Percentiles rank a stretch among this genome's conserved stretches.
These are phyloP conservation scores for Camelina sativa DNA, from an alignment of 345 rosid species.

Conservation along the genomic window DNA sequence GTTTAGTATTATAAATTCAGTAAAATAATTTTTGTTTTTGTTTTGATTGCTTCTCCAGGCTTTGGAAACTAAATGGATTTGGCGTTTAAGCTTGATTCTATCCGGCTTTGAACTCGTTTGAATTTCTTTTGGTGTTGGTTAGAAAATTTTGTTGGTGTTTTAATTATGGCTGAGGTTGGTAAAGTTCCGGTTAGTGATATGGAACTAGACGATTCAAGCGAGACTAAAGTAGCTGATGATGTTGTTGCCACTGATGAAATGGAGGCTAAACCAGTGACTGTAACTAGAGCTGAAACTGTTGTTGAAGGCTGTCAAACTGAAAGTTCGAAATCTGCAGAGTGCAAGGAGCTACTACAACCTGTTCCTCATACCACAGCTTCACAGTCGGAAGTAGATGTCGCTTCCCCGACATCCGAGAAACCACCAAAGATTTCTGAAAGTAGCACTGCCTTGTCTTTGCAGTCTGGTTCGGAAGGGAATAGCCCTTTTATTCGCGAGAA, in stretches of 20 bases:
- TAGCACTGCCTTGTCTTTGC: conserved; percentile 40
- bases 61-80: conserved; percentile 7
- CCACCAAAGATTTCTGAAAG: conserved; percentile 44
- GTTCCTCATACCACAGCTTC: conserved; percentile 39
- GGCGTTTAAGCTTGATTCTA: neutral
- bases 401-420: conserved; percentile 45
- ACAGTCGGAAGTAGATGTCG: conserved; percentile 47
- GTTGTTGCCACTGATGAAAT: conserved; percentile 45
- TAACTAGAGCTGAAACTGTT: conserved; percentile 36
- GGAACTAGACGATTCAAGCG: conserved; percentile 49
- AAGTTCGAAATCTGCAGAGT: conserved; percentile 28
- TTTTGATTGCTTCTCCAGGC: conserved; percentile 30
- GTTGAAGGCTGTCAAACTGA: conserved; percentile 36
- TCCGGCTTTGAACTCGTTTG: conserved; percentile 32
- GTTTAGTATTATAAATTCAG: no score
- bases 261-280: conserved; percentile 42
- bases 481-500: conserved; percentile 70
- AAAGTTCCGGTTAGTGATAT: conserved; percentile 30
- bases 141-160: conserved; percentile 2
- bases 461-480: conserved; percentile 60
- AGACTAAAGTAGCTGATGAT: conserved; percentile 46
- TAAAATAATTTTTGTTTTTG: neutral
- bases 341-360: conserved; percentile 40
- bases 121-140: no score
- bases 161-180: conserved; percentile 38